Base-by-base conservation (phyloP, 805 yeast species). In the Hermanozyma aechmeae region DNA sequence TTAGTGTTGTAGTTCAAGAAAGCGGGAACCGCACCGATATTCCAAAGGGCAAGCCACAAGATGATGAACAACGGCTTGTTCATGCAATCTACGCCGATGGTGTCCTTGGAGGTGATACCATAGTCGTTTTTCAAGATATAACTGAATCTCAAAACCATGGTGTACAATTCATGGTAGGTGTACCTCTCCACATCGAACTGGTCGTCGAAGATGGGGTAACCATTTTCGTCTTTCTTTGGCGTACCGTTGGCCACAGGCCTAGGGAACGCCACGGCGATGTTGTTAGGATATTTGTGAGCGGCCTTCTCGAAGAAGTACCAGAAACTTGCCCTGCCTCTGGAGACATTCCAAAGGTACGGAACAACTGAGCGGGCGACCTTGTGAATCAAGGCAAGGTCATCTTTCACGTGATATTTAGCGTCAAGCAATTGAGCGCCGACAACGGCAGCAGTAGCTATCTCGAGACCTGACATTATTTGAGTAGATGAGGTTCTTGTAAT, bases 21-120 rank as follows among this genome's bases (percentile, higher is more conserved):
- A 1, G 95, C 86, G 0, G 96, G 96, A 6, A 68, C 53, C 1
- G 95, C 95, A 24, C 96, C 96, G 30, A 87, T 65, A 45, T 84
- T 82, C 96, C 96, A 87, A 27, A 81, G 56, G 0, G 95, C 81
- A 31, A 82, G 65, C 94, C 95, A 83, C 23, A 81, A 49, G 30
- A 86, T 66, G 11, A 87, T 55, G 44, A 82, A 83, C 37, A 85
- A 59, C 2, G 95, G 95, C 48, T 80, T 84, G 54, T 87, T 87
- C 46, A 82, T 79, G 47, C 74, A 79, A 45, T 78, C 79, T 25
- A 89, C 45, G 0, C 82, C 93, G 26, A 89, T 73, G 7, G 76
- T 68, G 39, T 83, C 83, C 24, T 77, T 76, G 10, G 73, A 56
- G 13, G 73, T 57, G 21, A 87, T 71, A 2, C 79, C 79, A 43